Evolutionary conservation across 73 alveolate genomes (phyloP).

Genomic region (Stentor roeselii): DNA sequence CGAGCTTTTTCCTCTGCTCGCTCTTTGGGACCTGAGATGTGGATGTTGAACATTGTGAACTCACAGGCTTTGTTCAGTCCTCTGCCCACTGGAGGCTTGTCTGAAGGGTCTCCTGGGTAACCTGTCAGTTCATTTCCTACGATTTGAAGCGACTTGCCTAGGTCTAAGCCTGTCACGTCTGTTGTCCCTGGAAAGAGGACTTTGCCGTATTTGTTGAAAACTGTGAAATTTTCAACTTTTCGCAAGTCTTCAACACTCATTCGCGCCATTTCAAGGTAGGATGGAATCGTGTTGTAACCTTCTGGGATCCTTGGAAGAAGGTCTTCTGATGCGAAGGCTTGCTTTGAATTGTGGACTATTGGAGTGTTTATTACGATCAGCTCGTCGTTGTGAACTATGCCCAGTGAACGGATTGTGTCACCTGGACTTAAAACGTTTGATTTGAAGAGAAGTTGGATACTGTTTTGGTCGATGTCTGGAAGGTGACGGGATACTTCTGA

Average conservation of each 20-base stretch:
- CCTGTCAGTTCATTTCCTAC: neutral
- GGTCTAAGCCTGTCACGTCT: neutral
- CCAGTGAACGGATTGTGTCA: neutral
- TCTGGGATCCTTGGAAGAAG: neutral
- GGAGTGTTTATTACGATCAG: neutral
- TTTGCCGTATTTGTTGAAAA: neutral
- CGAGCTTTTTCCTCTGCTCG: neutral
- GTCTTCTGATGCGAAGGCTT: neutral
- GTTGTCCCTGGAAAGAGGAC: constrained; percentile 25
- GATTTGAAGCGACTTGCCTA: neutral
- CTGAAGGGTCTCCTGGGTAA: constrained; percentile 4
- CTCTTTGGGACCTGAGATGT: neutral
- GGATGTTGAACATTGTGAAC: neutral
- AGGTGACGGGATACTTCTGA: neutral
- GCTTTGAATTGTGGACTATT: neutral
- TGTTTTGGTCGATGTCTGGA: neutral
- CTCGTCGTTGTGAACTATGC: neutral
- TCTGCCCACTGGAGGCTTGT: constrained; percentile 27
- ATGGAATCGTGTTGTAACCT: neutral
- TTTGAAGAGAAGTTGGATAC: neutral
- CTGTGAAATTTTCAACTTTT: neutral
- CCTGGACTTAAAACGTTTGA: neutral
- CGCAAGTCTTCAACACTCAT: neutral
- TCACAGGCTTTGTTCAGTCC: constrained; percentile 19
- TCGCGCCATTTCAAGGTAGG: neutral